Base-by-base conservation (phyloP, 352 stramenopile genomes). In the Pythium vanterpoolii region DNA sequence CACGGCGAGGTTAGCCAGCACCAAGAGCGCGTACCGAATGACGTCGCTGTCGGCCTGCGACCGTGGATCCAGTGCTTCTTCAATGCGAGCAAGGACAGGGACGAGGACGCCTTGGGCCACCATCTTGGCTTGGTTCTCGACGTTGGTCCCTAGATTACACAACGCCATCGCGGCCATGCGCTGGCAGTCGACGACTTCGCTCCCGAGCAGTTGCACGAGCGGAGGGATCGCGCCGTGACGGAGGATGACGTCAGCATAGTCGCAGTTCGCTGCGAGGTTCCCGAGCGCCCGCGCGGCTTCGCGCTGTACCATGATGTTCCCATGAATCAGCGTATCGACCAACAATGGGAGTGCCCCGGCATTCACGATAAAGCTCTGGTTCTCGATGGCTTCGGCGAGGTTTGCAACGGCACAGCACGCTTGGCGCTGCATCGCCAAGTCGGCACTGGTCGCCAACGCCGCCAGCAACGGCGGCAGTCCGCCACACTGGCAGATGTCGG, bases 141-240 rank as follows among this genome's bases (percentile, higher is more conserved):
- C 72, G 68, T 98, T 98, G 21, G 90, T 97, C 21, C 83, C 92
- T 19, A 98, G 63, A 59, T 98, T 99, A 49, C 87, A 97, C 27
- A 99, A 68, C 34, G 95, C 93, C 94, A 99, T 98, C 34, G 90
- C 84, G 5, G 90, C 90, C 94, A 98, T 98, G 40, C 95, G 80
- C 66, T 98, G 90, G 60, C 90, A 98, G 50, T 97, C 84, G 23
- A 96, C 74, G 19, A 97, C 87, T 63, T 96, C 86, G 51, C 77
- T 96, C 11, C 83, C 76, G 10, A 98, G 73, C 31, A 98, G 84
- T 42, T 83, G 74, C 13, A 98, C 71, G 9, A 99, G 77, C 18
- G 77, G 83, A 19, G 83, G 69, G 26, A 95, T 76, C 5, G 87
- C 89, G 13, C 91, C 93, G 47, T 93, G 76, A 26, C 87, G 78